Evolutionary conservation across 768 basidiomycete genomes (phyloP), one percentile per base, ranked within the genome.

Genomic region (Boletus rubropictus): DNA sequence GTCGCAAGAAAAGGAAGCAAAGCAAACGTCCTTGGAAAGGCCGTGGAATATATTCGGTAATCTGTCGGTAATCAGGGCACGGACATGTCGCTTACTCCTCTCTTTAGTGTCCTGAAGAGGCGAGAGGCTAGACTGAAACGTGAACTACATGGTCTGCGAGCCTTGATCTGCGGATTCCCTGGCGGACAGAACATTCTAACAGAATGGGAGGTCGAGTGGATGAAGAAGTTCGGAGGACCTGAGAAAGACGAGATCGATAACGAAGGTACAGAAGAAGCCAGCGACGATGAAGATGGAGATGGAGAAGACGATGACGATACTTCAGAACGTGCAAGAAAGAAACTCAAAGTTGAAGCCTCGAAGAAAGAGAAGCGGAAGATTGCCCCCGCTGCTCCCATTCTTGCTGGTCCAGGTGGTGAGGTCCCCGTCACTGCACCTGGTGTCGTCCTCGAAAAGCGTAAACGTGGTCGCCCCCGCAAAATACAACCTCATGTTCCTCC

Each of bases 1-100:
- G 85, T 91, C 9, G 91, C 91, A 7, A 76, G 89, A 49, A 94
- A 92, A 68, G 88, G 88, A 64, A 87, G 84, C 67, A 94, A 94
- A 61, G 89, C 89, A 3, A 90, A 89, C 48, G 87, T 94, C 5
- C 76, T 94, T 9, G 89, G 86, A 29, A 94, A 93, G 52, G 89
- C 89, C 0, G 86, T 88, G 9, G 91, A 94, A 64, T 94, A 94
- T 61, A 94, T 94, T 52, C 68, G 72, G 76, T 84, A 49, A 51
- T 72, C 60, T 8, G 17, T 21, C 32, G 3, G 25, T 20, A 31
- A 41, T 39, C 36, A 20, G n/a, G 32, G 29, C n/a, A 39, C 14
- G 17, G 22, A 15, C 10, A 32, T 43, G 21, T 7, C 36, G 20
- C 44, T 55, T 2, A 64, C 28, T 39, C 38, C 32, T 44, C 7